These are phyloP conservation scores for Tephrocybe rancida DNA, from an alignment of 768 basidiomycete genomes.

Conservation along the genomic window DNA sequence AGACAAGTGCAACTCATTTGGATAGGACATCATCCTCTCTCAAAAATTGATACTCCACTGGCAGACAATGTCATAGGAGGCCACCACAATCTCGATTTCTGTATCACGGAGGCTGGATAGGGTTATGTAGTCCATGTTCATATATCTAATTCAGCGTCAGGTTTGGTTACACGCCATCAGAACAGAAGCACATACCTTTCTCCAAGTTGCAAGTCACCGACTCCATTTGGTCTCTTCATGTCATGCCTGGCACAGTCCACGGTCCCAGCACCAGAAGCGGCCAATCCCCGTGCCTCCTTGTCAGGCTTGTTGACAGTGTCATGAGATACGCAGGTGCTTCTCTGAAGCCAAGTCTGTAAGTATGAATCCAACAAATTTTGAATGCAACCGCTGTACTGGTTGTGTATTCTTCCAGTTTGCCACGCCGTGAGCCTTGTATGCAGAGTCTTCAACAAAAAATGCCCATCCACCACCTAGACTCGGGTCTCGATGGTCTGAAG, in stretches of 20 bases:
- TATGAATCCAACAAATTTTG: background rate
- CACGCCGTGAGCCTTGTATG: background rate
- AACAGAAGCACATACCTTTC: constrained; percentile 5
- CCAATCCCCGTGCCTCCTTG: constrained; percentile 1
- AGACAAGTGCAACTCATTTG: background rate
- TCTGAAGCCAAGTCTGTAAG: background rate
- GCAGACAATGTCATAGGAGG: constrained; percentile 30
- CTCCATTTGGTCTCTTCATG: constrained; percentile 18
- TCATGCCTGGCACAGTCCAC: constrained; percentile 21
- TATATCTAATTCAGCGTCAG: constrained; percentile 2
- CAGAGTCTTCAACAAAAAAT: constrained; percentile 14
- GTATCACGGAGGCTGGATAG: constrained; percentile 16
- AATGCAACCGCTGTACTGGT: background rate
- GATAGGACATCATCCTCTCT: constrained; percentile 3
- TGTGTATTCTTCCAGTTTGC: constrained; percentile 3
- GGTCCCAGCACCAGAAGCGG: constrained; percentile 16
- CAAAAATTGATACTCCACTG: constrained; percentile 24
- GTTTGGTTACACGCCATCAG: background rate
- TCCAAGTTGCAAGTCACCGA: constrained; percentile 14
- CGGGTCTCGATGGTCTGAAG: constrained; percentile 18
- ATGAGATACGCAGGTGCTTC: constrained; percentile 2
- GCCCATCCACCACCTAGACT: constrained; percentile 11
- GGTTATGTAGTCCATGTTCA: background rate
- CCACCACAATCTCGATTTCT: background rate
- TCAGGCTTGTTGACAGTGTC: constrained; percentile 9